Evolutionary conservation across 345 rosid species (phyloP).

Genomic region (Trapa incisa): DNA sequence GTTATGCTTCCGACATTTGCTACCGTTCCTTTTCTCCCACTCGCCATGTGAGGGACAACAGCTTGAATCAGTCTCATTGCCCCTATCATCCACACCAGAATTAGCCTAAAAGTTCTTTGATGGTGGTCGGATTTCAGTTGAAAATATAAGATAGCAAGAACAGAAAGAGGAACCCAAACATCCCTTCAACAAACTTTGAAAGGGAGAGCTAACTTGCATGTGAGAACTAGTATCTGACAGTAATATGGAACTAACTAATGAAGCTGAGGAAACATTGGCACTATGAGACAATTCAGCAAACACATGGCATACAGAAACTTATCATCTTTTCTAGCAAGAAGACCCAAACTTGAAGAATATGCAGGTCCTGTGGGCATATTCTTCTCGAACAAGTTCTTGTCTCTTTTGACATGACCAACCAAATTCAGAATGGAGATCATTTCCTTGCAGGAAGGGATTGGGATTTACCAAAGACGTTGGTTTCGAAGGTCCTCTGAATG

Average conservation of each 20-base stretch:
- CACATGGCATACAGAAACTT: neutral
- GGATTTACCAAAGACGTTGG: slow-evolving; percentile 59
- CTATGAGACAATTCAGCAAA: neutral
- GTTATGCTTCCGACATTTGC: slow-evolving; percentile 65
- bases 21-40: slow-evolving; percentile 56
- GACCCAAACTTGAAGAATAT: neutral
- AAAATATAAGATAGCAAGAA: neutral
- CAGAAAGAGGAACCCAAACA: neutral
- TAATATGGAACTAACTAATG: neutral
- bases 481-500: slow-evolving; percentile 43
- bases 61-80: slow-evolving; percentile 75
- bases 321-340: neutral
- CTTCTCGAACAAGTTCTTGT: too few relatives aligned
- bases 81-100: slow-evolving; percentile 24
- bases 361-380: neutral
- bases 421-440: neutral
- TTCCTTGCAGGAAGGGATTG: neutral
- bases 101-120: neutral
- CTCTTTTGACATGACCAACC: too few relatives aligned
- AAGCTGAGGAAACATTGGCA: neutral
- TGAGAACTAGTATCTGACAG: neutral
- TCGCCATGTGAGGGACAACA: slow-evolving; percentile 76
- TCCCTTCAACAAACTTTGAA: neutral
- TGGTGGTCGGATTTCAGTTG: neutral
- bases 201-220: neutral